Conservation (phyloP, 2,329 filamentous ascomycete genomes). For the Alternaria novae-zelandiae region DNA sequence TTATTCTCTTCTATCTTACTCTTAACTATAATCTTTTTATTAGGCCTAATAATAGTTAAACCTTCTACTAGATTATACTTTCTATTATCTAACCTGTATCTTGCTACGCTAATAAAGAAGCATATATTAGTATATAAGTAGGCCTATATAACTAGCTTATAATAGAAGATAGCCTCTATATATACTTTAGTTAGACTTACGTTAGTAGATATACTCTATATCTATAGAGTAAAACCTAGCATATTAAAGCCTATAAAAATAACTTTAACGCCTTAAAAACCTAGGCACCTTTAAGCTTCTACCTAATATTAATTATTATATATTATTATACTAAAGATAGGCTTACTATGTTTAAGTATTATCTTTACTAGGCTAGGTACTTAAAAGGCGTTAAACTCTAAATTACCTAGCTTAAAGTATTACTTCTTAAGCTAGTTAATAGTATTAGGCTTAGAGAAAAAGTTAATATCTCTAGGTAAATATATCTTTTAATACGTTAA, state of each 20-base stretch:
- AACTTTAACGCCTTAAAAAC: slow-evolving; percentile 55
- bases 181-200: slow-evolving; percentile 50
- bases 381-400: slow-evolving; percentile 54
- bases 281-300: slow-evolving; percentile 59
- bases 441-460: slow-evolving; percentile 48
- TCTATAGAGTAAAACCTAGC: slow-evolving; percentile 55
- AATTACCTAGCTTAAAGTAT: slow-evolving; percentile 60
- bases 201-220: slow-evolving; percentile 23
- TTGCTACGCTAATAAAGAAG: slow-evolving; percentile 57
- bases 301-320: slow-evolving; percentile 62
- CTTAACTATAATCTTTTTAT: slow-evolving; percentile 58
- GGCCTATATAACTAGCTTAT: slow-evolving; percentile 59
- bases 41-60: slow-evolving; percentile 48
- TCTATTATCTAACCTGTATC: slow-evolving; percentile 58
- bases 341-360: slow-evolving; percentile 48
- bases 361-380: slow-evolving; percentile 26
- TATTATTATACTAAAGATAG: slow-evolving; percentile 61
- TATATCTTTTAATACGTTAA: slow-evolving; percentile 29
- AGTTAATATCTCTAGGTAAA: slow-evolving; percentile 25
- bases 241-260: slow-evolving; percentile 55
- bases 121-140: slow-evolving; percentile 60
- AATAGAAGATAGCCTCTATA: slow-evolving; percentile 56
- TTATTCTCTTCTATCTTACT: slow-evolving; percentile 56
- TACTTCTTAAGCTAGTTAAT: slow-evolving; percentile 62
- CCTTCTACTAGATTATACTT: slow-evolving; percentile 46